Conservation (phyloP, 2,329 filamentous ascomycete species). For the Leptographium radiaticola region DNA sequence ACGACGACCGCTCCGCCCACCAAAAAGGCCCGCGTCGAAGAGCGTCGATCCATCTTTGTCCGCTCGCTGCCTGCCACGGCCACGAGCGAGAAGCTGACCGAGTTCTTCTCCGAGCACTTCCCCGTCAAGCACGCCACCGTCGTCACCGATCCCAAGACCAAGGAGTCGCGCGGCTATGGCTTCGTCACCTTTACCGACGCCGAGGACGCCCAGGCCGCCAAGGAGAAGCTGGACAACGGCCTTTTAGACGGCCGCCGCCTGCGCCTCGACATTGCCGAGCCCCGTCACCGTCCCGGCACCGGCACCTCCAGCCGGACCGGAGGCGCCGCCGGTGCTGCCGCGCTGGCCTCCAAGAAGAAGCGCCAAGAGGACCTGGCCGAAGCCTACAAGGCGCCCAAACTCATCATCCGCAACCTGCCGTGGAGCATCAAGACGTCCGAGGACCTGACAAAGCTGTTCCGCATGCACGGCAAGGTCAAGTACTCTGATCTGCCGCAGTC, state of each 20-base stretch:
- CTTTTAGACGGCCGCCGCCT: constrained; percentile 70
- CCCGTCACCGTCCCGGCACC: constrained; percentile 54
- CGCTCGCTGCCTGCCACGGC: constrained; percentile 67
- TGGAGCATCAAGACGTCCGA: constrained; percentile 89
- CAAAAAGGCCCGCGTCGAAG: constrained; percentile 47
- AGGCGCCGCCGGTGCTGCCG: constrained; percentile 16
- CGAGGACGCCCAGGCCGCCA: constrained; percentile 74
- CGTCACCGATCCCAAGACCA: constrained; percentile 73
- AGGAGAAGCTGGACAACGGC: constrained; percentile 68
- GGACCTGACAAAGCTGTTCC: constrained; percentile 66
- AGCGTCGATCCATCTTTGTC: constrained; percentile 71
- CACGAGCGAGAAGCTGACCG: constrained; percentile 71
- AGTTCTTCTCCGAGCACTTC: constrained; percentile 87
- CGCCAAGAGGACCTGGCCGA: constrained; percentile 47
- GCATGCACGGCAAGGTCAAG: constrained; percentile 84
- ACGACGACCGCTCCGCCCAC: constrained; percentile 16
- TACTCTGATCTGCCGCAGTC: constrained; percentile 72
- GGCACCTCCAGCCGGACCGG: constrained; percentile 16
- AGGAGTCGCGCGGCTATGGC: constrained; percentile 80
- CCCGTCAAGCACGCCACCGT: constrained; percentile 95
- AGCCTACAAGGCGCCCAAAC: constrained; percentile 51
- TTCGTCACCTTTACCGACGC: constrained; percentile 95
- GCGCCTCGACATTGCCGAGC: constrained; percentile 76
- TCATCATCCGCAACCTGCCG: constrained; percentile 86
- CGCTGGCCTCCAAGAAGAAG: constrained; percentile 33